phyloP scores from a whole-genome alignment of 75 land plant genomes.

The Adiantum capillusveneris region DNA sequence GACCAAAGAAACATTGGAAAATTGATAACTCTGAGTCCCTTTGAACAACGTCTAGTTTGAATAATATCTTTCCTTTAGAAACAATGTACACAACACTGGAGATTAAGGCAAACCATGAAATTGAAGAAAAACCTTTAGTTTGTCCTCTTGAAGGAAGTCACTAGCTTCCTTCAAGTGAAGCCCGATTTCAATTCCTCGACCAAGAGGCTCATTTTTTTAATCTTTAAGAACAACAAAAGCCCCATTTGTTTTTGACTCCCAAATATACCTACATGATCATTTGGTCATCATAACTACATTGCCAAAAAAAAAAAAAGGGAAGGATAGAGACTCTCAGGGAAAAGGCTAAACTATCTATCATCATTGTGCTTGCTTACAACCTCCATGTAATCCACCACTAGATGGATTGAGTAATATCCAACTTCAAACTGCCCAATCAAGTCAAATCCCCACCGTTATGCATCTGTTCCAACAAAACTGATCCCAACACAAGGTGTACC shows the following conservation, averaged over 20 bases:
- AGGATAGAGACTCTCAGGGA: too few species aligned
- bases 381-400: constrained; percentile 94
- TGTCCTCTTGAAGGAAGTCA: constrained; percentile 66
- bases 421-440: constrained; percentile 98
- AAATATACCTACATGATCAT: too few species aligned
- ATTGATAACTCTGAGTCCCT: constrained; percentile 94
- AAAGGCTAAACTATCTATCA: constrained; percentile 97
- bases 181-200: constrained; percentile 92
- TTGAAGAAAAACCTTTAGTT: too few species aligned
- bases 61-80: too few species aligned
- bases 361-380: constrained; percentile 98
- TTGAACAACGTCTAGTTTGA: constrained; percentile 84
- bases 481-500: too few species aligned
- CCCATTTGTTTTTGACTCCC: constrained; percentile 98
- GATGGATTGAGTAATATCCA: constrained; percentile 91
- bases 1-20: constrained; percentile 92
- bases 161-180: constrained; percentile 83
- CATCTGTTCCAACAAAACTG: constrained; percentile 92
- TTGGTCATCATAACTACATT: too few species aligned
- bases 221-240: constrained; percentile 89
- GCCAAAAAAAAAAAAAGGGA: too few species aligned
- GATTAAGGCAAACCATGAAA: too few species aligned
- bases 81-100: too few species aligned
- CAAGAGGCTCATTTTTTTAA: constrained; percentile 82
- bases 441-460: constrained; percentile 81